A percentile compares a stretch with the other conserved stretches of the same genome.
Conservation (phyloP, 2,329 filamentous ascomycete genomes). For the Calonectria honghensis region DNA sequence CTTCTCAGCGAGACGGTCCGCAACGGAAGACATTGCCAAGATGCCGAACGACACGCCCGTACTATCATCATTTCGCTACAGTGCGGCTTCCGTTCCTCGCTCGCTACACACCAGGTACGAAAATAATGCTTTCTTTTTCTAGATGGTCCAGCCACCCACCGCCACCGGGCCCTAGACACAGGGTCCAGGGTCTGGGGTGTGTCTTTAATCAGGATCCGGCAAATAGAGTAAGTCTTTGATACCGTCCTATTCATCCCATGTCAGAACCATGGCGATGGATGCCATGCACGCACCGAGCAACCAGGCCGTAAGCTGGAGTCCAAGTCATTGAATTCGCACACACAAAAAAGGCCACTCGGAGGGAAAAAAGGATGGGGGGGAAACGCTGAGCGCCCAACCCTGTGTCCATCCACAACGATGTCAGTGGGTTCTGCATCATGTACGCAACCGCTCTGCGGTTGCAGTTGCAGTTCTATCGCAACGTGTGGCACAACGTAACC, state of each 20-base stretch:
- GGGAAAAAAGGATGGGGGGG: neutral
- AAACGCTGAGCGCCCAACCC: neutral
- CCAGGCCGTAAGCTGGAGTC: conserved; percentile 31
- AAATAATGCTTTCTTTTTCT: conserved; percentile 41
- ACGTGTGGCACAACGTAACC: conserved; percentile 23
- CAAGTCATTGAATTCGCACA: neutral
- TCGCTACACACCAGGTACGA: conserved; percentile 12
- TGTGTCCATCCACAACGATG: conserved; percentile 3
- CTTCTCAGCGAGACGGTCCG: neutral
- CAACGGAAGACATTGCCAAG: conserved; percentile 5
- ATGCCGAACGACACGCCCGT: conserved; percentile 5
- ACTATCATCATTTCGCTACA: conserved; percentile 26
- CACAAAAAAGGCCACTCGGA: neutral
- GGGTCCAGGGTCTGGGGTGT: conserved; percentile 42
- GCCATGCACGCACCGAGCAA: conserved; percentile 33
- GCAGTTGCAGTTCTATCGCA: conserved; percentile 11
- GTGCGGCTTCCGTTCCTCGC: conserved; percentile 7
- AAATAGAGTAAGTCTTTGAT: conserved; percentile 24
- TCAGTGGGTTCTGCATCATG: conserved; percentile 30
- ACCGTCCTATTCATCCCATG: neutral
- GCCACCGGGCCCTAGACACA: neutral
- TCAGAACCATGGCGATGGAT: conserved; percentile 21
- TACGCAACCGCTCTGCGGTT: conserved; percentile 38
- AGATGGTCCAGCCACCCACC: conserved; percentile 23
- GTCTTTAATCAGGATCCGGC: conserved; percentile 38